phyloP scores from a whole-genome alignment of 2,329 filamentous ascomycete genomes.

The Zasmidium angulare region DNA sequence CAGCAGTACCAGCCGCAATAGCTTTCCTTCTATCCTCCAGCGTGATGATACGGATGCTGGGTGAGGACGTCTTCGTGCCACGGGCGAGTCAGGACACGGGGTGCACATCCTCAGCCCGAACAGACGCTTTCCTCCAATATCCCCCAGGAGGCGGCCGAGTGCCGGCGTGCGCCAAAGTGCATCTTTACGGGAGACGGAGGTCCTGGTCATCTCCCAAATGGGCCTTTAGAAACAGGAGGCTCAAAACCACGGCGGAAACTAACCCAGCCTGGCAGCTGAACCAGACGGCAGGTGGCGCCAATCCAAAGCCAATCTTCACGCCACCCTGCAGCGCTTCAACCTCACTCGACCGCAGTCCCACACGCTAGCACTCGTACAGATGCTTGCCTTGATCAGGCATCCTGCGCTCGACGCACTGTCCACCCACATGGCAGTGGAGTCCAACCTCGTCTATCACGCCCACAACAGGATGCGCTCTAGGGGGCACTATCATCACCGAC shows the following conservation, averaged over 20 bases:
- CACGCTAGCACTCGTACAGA: neutral
- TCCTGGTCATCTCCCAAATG: neutral
- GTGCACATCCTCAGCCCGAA: neutral
- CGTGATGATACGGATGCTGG: neutral
- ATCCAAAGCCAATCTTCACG: neutral
- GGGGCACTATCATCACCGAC: neutral
- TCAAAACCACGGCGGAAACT: neutral
- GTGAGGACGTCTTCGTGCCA: neutral
- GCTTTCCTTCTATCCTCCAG: neutral
- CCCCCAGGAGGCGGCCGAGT: neutral
- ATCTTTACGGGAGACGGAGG: neutral
- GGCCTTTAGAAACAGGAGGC: neutral
- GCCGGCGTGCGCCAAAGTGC: neutral
- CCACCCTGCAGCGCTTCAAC: neutral
- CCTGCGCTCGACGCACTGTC: neutral
- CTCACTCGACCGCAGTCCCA: neutral
- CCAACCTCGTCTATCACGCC: neutral
- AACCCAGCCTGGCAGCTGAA: neutral
- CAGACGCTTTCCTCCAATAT: neutral
- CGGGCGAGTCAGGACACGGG: neutral
- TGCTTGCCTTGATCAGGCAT: neutral
- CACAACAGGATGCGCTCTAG: neutral
- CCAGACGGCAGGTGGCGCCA: neutral
- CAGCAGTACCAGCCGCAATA: neutral
- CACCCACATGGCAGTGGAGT: neutral